These are phyloP conservation scores for Geosmithia putterillii DNA, from an alignment of 2,329 filamentous ascomycete species.

Conservation along the genomic window DNA sequence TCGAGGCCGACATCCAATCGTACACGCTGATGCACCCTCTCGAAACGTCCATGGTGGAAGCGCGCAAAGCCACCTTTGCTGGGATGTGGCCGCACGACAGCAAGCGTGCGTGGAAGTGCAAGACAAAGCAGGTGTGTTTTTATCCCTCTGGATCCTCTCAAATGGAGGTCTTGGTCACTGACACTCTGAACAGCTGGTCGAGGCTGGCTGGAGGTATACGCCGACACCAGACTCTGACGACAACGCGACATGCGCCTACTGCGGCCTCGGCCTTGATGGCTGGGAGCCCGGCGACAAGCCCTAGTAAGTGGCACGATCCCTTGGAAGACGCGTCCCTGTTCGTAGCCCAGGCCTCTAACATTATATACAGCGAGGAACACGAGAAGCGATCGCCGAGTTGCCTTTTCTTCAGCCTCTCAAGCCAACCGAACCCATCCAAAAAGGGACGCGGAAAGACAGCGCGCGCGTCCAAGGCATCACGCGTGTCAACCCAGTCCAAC, in stretches of 20 bases:
- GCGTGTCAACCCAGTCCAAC: conserved; percentile 46
- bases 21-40: conserved; percentile 63
- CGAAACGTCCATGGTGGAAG: conserved; percentile 57
- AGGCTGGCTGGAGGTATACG: conserved; percentile 90
- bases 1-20: conserved; percentile 48
- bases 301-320: conserved; percentile 40
- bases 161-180: conserved; percentile 2
- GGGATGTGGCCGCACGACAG: conserved; percentile 78
- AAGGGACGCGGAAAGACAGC: conserved; percentile 42
- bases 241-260: conserved; percentile 85
- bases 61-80: conserved; percentile 74
- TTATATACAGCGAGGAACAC: conserved; percentile 68
- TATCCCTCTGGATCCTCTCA: neutral
- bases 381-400: conserved; percentile 67
- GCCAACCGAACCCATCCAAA: conserved; percentile 42
- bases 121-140: conserved; percentile 62
- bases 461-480: conserved; percentile 56
- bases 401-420: conserved; percentile 65
- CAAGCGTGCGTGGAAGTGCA: conserved; percentile 82
- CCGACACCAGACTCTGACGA: conserved; percentile 75
- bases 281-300: conserved; percentile 94
- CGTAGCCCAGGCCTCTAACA: neutral
- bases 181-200: conserved; percentile 53
- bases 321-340: neutral
- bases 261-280: conserved; percentile 76